Base-by-base conservation (phyloP, 2,329 filamentous ascomycete species). In the Lasiodiplodia hormozganensis region DNA sequence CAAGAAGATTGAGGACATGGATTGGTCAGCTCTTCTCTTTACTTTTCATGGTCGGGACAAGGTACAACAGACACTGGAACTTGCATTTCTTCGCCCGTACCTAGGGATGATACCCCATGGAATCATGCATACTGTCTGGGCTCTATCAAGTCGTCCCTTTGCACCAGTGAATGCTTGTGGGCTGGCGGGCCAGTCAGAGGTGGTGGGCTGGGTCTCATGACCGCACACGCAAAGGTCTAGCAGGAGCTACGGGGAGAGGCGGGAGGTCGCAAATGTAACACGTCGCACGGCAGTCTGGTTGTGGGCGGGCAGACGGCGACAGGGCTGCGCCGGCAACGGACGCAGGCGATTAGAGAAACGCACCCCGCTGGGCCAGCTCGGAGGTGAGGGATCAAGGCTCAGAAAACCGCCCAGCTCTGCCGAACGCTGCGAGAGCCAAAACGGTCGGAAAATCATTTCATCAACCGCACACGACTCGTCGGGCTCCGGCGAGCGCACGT, bases 101-200 rank as follows among this genome's bases (percentile, higher is more conserved):
- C 65, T 58, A 58, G 60, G 65, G 65, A 68, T 68, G 58, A 68
- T 68, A 64, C 67, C 65, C 49, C 38, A 68, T 64, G 58, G 51
- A 68, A 56, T 64, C 49, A 57, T 52, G 57, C 51, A 68, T 64
- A 47, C n/a, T 56, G 43, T 64, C 60, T 52, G 60, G 60, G 60
- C 47, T 64, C 60, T 52, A 64, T 52, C 60, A 51, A 52, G 40
- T 31, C 38, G 28, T 52, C 60, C 28, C 8, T 28, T 64, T n/a
- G 60, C 60, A 52, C 43, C 47, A 23, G 47, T 64, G 60, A 64
- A 18, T 28, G 38, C 6, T 25, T 47, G 36, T 18, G 57, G 21
- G 11, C 14, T 21, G 23, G 36, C 23, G 40, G 40, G 4, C 60
- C 43, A 64, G 60, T 64, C 60, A 64, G n/a, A 25, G 18, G 18